Evolutionary conservation across 495 filamentous ascomycete genomes (phyloP), one percentile per base, ranked within the genome.

Genomic region (Astrocystis sublimbata): DNA sequence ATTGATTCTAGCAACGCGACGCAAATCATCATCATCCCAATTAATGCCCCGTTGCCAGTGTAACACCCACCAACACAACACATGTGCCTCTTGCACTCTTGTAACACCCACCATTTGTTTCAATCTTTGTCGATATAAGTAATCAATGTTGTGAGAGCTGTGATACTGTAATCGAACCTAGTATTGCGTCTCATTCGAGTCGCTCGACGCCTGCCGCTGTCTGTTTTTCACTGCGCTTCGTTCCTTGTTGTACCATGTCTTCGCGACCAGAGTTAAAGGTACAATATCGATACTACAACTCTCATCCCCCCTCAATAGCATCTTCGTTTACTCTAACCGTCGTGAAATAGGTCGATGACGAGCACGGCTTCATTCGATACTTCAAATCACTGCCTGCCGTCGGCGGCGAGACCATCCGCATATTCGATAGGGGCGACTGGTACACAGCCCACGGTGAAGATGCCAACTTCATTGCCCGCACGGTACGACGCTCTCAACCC

Each of bases 401-500:
- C 51, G 82, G 85, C 70, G 83, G 81, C 9, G 91, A 93, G 62
- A 87, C 88, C 1, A 82, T 98, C 28, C 90, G 94, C 26, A 86
- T 98, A 43, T 98, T 98, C 70, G 92, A 97, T 70, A 87, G 94
- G 63, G 92, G 91, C 33, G 94, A 98, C 70, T 98, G 88, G 85
- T 97, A 97, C 74, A 93, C 92, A 0, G 91, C 92, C 15, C 96
- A 98, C 70, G 94, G 92, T 26, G 82, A 89, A 57, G 89, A 98
- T 86, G 94, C 94, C 35, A 85, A 88, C 62, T 96, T 97, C 78
- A 96, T 98, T 74, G 94, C 94, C 10, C 83, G 90, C 50, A 96
- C 92, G 3, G 89, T 62, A 30, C 47, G 60, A 49, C 41, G 84
- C 73, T 65, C 12, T 33, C 21, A 30, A 13, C 49, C 54, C 33